Base-by-base conservation (phyloP, 2,329 filamentous ascomycete species). In the Penicillium sp. region DNA sequence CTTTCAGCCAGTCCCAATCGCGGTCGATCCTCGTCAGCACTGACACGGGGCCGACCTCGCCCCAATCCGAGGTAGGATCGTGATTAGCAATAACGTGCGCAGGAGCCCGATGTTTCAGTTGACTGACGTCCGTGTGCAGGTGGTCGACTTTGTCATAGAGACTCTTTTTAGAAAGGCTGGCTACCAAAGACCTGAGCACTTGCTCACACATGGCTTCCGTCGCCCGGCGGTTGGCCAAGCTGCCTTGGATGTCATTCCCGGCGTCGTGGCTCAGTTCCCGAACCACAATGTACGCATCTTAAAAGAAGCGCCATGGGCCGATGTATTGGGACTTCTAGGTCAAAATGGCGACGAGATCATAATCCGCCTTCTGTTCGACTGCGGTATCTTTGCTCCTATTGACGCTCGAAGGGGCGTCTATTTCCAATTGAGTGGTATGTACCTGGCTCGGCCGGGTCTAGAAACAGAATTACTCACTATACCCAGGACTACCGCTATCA, bases 121-220 rank as follows among this genome's bases (percentile, higher is more conserved):
- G 22, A 38, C 46, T 51, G 36, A 56, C 33, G 33, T 35, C 36
- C 39, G 18, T 40, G 28, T 55, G 16, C 61, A 91, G 87, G 81
- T 92, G 60, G 79, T 92, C 39, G 87, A 92, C 64, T 90, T 89
- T 69, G 81, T 82, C 25, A 83, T 96, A 38, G 91, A 87, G 83
- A 78, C 82, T 9, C 76, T 96, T 2, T 96, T 95, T 69, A 82
- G 81, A 11, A 79, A 81, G 60, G 72, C 76, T 14, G 74, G 77
- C 28, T 72, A 71, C 52, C 69, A 76, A 44, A 82, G 80, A 63
- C 86, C 87, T 1, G 81, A 82, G 45, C 89, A 96, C 72, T 64
- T 96, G 5, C 80, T 99, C 4, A 92, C 90, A 61, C 87, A 95
- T 76, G 92, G 92, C 22, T 95, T 86, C 62, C 83, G 87, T 62